A percentile compares a stretch with the other conserved stretches of the same genome.
phyloP scores from a whole-genome alignment of 495 filamentous ascomycete species.

The Podospora appendiculata region DNA sequence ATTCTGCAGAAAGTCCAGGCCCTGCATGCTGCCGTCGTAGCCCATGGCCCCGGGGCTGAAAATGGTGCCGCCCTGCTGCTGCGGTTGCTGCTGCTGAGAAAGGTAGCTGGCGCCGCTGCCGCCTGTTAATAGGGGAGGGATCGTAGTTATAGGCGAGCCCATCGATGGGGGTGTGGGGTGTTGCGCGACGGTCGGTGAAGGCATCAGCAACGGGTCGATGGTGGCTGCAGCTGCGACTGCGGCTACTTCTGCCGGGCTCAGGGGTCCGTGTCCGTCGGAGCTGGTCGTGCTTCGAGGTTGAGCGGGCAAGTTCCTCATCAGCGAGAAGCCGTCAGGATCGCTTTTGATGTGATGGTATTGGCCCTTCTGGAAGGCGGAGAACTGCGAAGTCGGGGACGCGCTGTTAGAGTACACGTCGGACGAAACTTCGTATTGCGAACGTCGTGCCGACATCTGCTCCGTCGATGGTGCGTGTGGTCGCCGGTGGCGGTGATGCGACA shows the following conservation, averaged over 20 bases:
- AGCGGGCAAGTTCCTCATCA: conserved; percentile 26
- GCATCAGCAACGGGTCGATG: conserved; percentile 37
- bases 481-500: conserved; percentile 10
- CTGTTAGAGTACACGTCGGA: conserved; percentile 19
- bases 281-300: conserved; percentile 26
- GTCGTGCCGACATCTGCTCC: not conserved
- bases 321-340: conserved; percentile 25
- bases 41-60: conserved; percentile 11
- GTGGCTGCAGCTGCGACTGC: conserved; percentile 15
- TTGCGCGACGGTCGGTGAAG: conserved; percentile 24
- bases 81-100: conserved; percentile 9
- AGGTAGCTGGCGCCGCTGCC: not conserved
- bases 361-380: conserved; percentile 11
- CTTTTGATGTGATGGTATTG: conserved; percentile 28
- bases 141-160: conserved; percentile 18
- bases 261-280: conserved; percentile 22
- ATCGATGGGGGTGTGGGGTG: conserved; percentile 1
- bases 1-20: conserved; percentile 38
- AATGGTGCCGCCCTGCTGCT: conserved; percentile 4
- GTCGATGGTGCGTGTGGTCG: conserved; percentile 1
- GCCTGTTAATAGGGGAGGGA: conserved; percentile 11
- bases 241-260: conserved; percentile 8
- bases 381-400: conserved; percentile 8
- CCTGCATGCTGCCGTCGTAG: conserved; percentile 30
- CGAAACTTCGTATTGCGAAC: conserved; percentile 1